phyloP scores from a whole-genome alignment of 2,329 filamentous ascomycete species.

The Fusarium sp. region DNA sequence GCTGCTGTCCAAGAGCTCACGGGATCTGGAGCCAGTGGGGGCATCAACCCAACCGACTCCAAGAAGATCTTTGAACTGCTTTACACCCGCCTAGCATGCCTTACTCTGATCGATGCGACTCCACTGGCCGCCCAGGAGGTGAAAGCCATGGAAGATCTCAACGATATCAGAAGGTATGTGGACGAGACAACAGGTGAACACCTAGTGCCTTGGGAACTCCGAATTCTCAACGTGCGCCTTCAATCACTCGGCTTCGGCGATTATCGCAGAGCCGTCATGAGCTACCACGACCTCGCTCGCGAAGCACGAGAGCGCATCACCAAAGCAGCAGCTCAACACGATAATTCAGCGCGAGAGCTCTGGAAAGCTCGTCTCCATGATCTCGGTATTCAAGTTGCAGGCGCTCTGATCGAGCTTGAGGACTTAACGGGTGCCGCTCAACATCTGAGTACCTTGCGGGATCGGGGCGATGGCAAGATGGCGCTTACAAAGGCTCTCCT shows the following conservation, averaged over 20 bases:
- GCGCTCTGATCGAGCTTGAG: constrained; percentile 84
- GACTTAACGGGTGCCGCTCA: constrained; percentile 83
- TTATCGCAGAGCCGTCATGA: constrained; percentile 84
- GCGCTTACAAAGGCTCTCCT: constrained; percentile 71
- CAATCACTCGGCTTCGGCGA: constrained; percentile 90
- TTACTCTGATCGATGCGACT: constrained; percentile 81
- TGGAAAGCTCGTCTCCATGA: constrained; percentile 82
- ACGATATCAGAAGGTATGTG: constrained; percentile 65
- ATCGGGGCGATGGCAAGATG: constrained; percentile 55
- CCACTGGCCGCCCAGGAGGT: constrained; percentile 76
- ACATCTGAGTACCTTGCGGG: constrained; percentile 73
- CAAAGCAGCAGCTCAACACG: constrained; percentile 57
- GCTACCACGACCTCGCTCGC: constrained; percentile 86
- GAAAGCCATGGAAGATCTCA: constrained; percentile 72
- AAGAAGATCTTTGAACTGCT: constrained; percentile 79
- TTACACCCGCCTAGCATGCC: constrained; percentile 83
- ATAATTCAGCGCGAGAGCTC: constrained; percentile 66
- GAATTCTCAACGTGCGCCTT: constrained; percentile 83
- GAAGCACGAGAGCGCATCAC: constrained; percentile 76
- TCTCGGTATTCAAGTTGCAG: constrained; percentile 75
- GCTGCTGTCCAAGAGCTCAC: constrained; percentile 72
- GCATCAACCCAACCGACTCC: constrained; percentile 66
- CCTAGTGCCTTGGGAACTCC: constrained; percentile 87
- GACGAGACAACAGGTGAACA: constrained; percentile 67
- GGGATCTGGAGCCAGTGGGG: constrained; percentile 57